Conservation (phyloP, 495 filamentous ascomycete genomes). For the Diplogelasinospora grovesii region DNA sequence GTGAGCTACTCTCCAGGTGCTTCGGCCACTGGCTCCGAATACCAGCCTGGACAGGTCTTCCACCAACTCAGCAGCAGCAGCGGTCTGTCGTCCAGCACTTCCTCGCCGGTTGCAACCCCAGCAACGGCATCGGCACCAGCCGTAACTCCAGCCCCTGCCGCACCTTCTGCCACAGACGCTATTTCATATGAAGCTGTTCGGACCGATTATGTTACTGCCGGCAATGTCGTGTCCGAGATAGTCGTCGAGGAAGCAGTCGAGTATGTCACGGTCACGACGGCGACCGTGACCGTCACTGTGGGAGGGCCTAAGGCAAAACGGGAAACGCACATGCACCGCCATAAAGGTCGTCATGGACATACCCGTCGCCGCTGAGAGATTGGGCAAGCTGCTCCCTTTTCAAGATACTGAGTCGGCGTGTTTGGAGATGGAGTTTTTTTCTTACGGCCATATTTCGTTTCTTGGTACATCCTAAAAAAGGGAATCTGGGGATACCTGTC, state of each 20-base stretch:
- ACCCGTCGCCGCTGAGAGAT: not conserved
- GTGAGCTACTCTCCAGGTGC: slow-evolving; percentile 15
- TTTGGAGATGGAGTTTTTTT: too few species aligned
- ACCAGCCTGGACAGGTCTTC: slow-evolving; percentile 23
- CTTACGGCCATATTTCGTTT: too few species aligned
- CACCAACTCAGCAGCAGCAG: slow-evolving; percentile 6
- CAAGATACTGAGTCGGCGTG: too few species aligned
- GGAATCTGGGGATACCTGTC: too few species aligned
- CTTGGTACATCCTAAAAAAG: too few species aligned
- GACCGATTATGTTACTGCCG: slow-evolving; percentile 38
- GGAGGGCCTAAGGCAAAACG: slow-evolving; percentile 17
- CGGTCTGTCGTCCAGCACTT: not conserved
- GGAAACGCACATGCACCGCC: slow-evolving; percentile 16
- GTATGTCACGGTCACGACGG: slow-evolving; percentile 33
- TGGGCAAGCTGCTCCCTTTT: too few species aligned
- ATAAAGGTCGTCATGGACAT: slow-evolving; percentile 14
- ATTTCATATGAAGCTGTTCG: slow-evolving; percentile 30
- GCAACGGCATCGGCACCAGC: slow-evolving; percentile 22
- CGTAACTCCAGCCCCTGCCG: slow-evolving; percentile 8
- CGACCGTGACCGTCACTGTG: slow-evolving; percentile 21
- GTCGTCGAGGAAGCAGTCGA: slow-evolving; percentile 40
- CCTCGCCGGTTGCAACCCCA: slow-evolving; percentile 2
- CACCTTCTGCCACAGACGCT: slow-evolving; percentile 12
- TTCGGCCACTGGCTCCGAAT: slow-evolving; percentile 6
- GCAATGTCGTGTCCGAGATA: slow-evolving; percentile 34